phyloP scores from a whole-genome alignment of 495 filamentous ascomycete species.

The Aspergillus hancockii region DNA sequence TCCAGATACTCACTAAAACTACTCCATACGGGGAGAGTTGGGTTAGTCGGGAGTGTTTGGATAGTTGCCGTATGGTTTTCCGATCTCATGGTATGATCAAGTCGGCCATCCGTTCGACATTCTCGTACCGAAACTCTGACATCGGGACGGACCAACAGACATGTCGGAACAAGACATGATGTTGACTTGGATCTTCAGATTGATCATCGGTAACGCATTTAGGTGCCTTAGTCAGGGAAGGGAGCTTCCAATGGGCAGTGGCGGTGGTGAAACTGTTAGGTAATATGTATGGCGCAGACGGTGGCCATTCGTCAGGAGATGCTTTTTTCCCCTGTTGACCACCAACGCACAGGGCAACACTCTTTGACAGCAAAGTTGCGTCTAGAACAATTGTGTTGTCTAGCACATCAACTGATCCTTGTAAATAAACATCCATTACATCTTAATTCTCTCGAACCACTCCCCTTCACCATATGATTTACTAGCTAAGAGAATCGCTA shows the following conservation, averaged over 20 bases:
- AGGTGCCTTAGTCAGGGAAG: slow-evolving; percentile 5
- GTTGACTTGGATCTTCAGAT: slow-evolving; percentile 9
- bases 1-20: too few species aligned
- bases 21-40: not conserved
- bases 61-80: not conserved
- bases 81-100: slow-evolving; percentile 16
- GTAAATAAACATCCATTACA: not conserved
- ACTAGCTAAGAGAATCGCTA: not conserved
- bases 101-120: slow-evolving; percentile 15
- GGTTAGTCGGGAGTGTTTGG: not conserved
- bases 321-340: slow-evolving; percentile 1
- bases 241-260: slow-evolving; percentile 18
- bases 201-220: slow-evolving; percentile 4
- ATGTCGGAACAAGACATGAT: not conserved
- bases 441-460: not conserved
- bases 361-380: slow-evolving; percentile 29
- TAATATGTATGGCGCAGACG: slow-evolving; percentile 33
- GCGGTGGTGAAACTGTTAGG: slow-evolving; percentile 31
- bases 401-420: slow-evolving; percentile 7
- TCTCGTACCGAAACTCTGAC: slow-evolving; percentile 15
- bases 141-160: slow-evolving; percentile 10
- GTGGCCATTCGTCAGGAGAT: slow-evolving; percentile 31
- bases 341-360: slow-evolving; percentile 26
- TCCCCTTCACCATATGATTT: not conserved
- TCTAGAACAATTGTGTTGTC: slow-evolving; percentile 20